phyloP scores from a whole-genome alignment of 345 rosid genomes.

The Murraya paniculata region DNA sequence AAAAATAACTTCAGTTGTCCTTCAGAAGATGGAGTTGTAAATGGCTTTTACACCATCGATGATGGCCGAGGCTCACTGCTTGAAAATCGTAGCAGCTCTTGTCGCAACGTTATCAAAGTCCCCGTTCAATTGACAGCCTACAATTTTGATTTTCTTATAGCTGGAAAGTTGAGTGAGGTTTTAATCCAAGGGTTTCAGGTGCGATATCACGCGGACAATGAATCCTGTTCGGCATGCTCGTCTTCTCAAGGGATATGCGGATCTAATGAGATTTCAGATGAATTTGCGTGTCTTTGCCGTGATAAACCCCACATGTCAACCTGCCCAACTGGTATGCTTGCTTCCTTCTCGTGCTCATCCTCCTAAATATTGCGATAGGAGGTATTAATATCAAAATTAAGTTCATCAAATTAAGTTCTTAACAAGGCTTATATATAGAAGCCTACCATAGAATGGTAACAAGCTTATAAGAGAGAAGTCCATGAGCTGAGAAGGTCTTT shows the following conservation, averaged over 20 bases:
- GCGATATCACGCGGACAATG: background rate
- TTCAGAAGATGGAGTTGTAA: background rate
- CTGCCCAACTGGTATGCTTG: background rate
- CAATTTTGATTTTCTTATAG: background rate
- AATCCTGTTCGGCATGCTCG: background rate
- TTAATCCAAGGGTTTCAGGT: background rate
- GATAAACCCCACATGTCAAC: background rate
- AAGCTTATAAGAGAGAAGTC: no score
- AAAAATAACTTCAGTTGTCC: background rate
- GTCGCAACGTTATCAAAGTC: background rate
- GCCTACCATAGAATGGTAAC: no score
- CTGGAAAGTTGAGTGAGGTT: background rate
- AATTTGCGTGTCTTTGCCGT: background rate
- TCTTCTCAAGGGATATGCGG: background rate
- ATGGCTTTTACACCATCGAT: background rate
- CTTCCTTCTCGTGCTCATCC: no score
- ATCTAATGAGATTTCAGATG: background rate
- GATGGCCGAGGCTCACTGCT: background rate
- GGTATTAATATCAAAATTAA: no score
- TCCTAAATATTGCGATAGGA: no score
- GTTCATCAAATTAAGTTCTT: no score
- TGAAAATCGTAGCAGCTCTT: background rate
- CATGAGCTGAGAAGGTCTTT: no score
- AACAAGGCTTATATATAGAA: no score
- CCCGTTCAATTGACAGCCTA: background rate